These are phyloP conservation scores for Solanum dulcamara DNA, from an alignment of 257 asterid genomes.

Conservation along the genomic window DNA sequence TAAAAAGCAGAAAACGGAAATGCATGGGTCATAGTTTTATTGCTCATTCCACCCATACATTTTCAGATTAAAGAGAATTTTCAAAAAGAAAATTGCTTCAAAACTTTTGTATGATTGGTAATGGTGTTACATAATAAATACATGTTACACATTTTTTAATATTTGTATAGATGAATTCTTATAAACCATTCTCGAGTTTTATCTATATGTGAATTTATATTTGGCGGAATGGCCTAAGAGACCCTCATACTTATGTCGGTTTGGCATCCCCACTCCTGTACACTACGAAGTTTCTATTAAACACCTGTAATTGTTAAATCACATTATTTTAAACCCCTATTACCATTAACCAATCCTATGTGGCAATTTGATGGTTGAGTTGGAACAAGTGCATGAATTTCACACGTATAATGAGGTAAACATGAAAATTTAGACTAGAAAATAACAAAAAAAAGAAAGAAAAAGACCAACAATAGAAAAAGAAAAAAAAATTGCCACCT, in stretches of 20 bases:
- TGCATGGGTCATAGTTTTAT: neutral
- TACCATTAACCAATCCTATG: neutral
- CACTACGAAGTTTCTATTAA: neutral
- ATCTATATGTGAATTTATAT: neutral
- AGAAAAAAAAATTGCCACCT: neutral
- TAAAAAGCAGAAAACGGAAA: neutral
- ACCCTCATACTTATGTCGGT: neutral
- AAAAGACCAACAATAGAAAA: neutral
- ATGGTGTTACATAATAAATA: neutral
- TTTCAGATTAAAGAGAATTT: neutral
- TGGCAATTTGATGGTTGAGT: neutral
- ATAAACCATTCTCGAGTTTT: neutral
- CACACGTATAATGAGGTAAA: neutral
- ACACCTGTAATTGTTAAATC: neutral
- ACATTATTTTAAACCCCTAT: neutral
- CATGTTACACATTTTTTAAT: neutral
- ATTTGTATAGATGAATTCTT: neutral
- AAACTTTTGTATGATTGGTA: neutral
- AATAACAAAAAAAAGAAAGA: too few relatives aligned
- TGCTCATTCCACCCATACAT: neutral
- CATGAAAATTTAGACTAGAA: neutral
- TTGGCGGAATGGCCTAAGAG: neutral
- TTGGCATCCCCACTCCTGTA: neutral
- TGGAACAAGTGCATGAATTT: neutral
- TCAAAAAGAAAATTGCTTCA: neutral